Percentiles rank a stretch among this genome's conserved stretches.
Conservation (phyloP, 139 green algal genomes). For the Asterochloris sp. region DNA sequence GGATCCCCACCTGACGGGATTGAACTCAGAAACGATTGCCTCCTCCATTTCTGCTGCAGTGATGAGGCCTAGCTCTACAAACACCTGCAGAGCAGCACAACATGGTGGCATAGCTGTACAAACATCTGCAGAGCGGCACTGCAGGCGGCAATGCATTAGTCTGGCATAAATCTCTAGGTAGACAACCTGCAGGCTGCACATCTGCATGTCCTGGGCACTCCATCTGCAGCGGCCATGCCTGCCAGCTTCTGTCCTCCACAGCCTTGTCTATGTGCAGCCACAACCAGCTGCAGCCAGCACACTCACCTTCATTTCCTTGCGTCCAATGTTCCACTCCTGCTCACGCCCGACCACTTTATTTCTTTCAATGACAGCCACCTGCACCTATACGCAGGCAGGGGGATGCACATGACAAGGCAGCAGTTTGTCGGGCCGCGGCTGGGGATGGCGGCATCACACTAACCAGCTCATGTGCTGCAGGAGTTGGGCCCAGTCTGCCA, state of each 20-base stretch:
- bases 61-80: conserved; percentile 67
- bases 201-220: too few relatives aligned
- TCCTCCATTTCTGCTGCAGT: conserved; percentile 64
- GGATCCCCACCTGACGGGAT: conserved; percentile 53
- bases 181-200: too few relatives aligned
- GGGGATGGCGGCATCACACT: too few relatives aligned
- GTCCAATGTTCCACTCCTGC: conserved; percentile 87
- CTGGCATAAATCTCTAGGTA: too few relatives aligned
- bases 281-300: background rate
- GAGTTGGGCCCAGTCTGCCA: too few relatives aligned
- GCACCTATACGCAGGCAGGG: background rate
- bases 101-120: background rate
- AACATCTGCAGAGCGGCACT: conserved; percentile 41
- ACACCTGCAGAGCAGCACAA: conserved; percentile 12
- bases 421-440: too few relatives aligned
- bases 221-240: too few relatives aligned
- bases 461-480: too few relatives aligned
- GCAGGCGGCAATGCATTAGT: too few relatives aligned
- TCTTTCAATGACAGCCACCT: conserved; percentile 84
- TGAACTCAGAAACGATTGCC: conserved; percentile 80
- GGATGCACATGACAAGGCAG: too few relatives aligned
- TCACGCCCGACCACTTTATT: conserved; percentile 62
- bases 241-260: background rate
- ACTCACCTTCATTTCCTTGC: conserved; percentile 61
- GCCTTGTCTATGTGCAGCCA: background rate